Evolutionary conservation across 768 basidiomycete species (phyloP).

Genomic region (Mycena floridula): DNA sequence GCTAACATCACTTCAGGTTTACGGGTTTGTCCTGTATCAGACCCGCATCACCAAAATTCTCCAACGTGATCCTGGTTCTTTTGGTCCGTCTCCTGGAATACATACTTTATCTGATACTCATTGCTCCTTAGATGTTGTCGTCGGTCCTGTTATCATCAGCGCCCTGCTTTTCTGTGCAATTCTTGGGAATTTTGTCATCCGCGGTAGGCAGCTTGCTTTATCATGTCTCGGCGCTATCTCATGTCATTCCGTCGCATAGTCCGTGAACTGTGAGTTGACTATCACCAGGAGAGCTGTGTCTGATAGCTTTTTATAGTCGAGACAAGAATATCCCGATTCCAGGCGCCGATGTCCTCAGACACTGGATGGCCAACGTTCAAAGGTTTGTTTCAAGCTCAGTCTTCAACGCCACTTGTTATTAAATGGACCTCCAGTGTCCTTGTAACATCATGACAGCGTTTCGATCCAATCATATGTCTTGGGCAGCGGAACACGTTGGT

Average conservation of each 20-base stretch:
- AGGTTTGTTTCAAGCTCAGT: too few relatives aligned
- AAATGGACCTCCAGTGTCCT: too few relatives aligned
- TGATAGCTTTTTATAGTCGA: slow-evolving; percentile 15
- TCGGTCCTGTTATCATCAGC: slow-evolving; percentile 82
- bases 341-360: slow-evolving; percentile 14
- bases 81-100: slow-evolving; percentile 45
- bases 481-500: too few relatives aligned
- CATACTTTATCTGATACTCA: not conserved
- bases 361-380: too few relatives aligned
- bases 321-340: slow-evolving; percentile 29
- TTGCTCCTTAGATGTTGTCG: slow-evolving; percentile 55
- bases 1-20: slow-evolving; percentile 42
- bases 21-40: slow-evolving; percentile 85
- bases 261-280: slow-evolving; percentile 47
- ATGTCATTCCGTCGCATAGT: slow-evolving; percentile 28
- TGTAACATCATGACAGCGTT: too few relatives aligned
- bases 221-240: not conserved
- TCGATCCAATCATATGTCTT: too few relatives aligned
- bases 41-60: slow-evolving; percentile 87
- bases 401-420: too few relatives aligned
- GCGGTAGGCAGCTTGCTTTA: slow-evolving; percentile 46
- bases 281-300: not conserved
- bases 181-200: slow-evolving; percentile 80
- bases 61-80: slow-evolving; percentile 80
- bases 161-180: slow-evolving; percentile 81